Evolutionary conservation across 2,329 filamentous ascomycete genomes (phyloP), one percentile per base, ranked within the genome.

Genomic region (Xylariaceae sp.): DNA sequence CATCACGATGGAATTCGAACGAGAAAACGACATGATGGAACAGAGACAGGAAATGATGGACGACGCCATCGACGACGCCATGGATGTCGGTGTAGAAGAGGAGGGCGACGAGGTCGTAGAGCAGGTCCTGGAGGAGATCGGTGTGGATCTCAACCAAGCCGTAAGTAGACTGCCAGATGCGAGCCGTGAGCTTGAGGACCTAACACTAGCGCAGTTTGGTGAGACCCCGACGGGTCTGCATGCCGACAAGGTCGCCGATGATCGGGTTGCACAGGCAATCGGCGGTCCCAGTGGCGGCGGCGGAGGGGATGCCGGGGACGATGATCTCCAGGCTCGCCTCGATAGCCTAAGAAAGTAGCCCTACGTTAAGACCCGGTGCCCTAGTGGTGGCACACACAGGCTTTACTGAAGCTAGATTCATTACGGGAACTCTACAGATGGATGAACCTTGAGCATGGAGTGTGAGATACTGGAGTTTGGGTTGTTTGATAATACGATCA

Each of bases 11-110:
- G 95, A 99, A 71, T 99, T 99, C 69, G 95, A 99, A 77, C 89
- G 91, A 68, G 95, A 99, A 75, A 99, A 98, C 76, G 95, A 98
- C 70, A 93, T 99, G 56, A 99, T 99, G 95, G 95, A 99, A 67
- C 92, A 98, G 76, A 85, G 95, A 62, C 93, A 98, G 74, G 95
- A 98, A 75, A 97, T 99, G 90, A 98, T 99, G 95, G 93, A 98
- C 71, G 95, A 98, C 74, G 93, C 92, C 19, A 95, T 99, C 57
- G 95, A 99, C 71, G 95, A 99, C 73, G 93, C 93, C 48, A 97
- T 95, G 67, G 95, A 96, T 20, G 80, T 96, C 40, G 86, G 85
- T 16, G 87, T 96, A 59, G 95, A 99, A 70, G 95, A 96, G 67
- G 95, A 98, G 73, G 91, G 93, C 32, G 95, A 99, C 66, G 95